Evolutionary conservation across 1,284 basidiomycete species (phyloP), one percentile per base, ranked within the genome.

Genomic region (Garcileccinum viscosum): DNA sequence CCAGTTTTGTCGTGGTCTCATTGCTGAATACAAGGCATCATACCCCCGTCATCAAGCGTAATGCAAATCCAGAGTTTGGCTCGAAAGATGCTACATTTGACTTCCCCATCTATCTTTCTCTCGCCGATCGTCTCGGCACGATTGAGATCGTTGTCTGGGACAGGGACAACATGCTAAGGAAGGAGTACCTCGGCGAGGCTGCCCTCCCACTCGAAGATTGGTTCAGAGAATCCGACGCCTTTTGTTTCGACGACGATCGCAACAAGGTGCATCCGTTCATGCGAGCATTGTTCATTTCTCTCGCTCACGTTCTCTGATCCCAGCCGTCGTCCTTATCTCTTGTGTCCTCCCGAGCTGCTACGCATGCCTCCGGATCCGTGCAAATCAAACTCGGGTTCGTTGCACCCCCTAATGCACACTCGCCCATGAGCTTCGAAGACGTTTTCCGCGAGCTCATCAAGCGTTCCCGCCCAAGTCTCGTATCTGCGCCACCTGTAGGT

Each of bases 121-220:
- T 92, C 38, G 91, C 90, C 0, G 93, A 92, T 66, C 86, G 87
- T 56, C 87, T 95, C 15, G 92, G 93, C 56, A 90, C 89, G 8
- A 76, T 98, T 63, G 96, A 98, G 79, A 85, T 96, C 61, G 92
- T 98, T 38, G 86, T 96, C 1, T 99, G 97, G 97, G 96, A 97
- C 82, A 96, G 94, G 83, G 97, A 97, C 77, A 83, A 92, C 74
- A 81, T 95, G 73, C 67, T 79, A 73, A 89, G 87, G 77, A 96
- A 97, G 83, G 96, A 98, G 69, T 99, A 98, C 81, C 88, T 99
- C 62, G 97, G 97, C 37, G 97, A 99, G 81, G 88, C 90, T 14
- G 88, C 90, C 1, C 78, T 98, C 9, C 87, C 89, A 0, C 78
- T 97, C 33, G 89, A 93, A 37, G 89, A 94, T 60, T 98, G 96